Evolutionary conservation across 176 grass and related monocot species (phyloP).

Genomic region (Triticum urartu): DNA sequence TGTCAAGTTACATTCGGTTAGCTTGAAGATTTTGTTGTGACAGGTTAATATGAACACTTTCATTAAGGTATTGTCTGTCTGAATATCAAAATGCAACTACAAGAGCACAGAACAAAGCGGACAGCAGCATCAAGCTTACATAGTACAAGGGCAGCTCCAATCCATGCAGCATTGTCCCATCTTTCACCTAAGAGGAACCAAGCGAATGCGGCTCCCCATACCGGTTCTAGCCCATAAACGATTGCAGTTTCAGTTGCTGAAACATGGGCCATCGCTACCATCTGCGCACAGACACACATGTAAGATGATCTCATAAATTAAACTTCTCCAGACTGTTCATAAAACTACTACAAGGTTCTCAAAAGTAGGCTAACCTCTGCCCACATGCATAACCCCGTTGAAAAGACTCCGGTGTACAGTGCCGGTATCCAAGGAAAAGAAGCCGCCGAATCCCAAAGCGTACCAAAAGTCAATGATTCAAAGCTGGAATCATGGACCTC

Average conservation of each 20-base stretch:
- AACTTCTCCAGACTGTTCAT: neutral
- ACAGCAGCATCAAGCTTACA: conserved; percentile 44
- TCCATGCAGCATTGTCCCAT: conserved; percentile 75
- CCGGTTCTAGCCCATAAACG: conserved; percentile 80
- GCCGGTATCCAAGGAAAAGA: conserved; percentile 98
- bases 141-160: conserved; percentile 88
- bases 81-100: neutral
- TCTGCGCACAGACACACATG: conserved; percentile 36
- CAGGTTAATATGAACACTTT: too few relatives aligned
- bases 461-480: conserved; percentile 47
- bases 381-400: conserved; percentile 89
- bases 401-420: conserved; percentile 81
- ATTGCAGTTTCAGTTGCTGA: conserved; percentile 85
- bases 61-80: neutral
- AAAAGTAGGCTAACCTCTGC: conserved; percentile 57
- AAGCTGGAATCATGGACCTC: conserved; percentile 45
- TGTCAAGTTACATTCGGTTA: neutral
- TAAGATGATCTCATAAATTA: neutral
- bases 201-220: conserved; percentile 87
- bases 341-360: neutral
- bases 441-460: conserved; percentile 53
- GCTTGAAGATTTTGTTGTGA: too few relatives aligned
- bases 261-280: conserved; percentile 77
- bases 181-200: conserved; percentile 95
- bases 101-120: neutral